phyloP scores from a whole-genome alignment of 225 moss, liverwort and hornwort species.

The Lunularia cruciata region DNA sequence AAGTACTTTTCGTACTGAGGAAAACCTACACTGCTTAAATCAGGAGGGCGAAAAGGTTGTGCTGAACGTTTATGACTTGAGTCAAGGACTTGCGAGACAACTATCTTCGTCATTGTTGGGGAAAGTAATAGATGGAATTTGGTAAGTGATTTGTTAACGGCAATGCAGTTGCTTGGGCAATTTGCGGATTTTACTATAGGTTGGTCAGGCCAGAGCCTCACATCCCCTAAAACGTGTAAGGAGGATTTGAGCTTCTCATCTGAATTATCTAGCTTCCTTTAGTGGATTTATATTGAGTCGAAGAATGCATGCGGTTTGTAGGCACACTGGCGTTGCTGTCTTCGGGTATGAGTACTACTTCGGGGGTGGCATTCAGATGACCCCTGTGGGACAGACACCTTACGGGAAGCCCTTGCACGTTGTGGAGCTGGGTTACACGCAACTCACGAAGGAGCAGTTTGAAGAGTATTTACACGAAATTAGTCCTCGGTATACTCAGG shows the following conservation, averaged over 20 bases:
- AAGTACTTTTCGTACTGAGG: too few relatives aligned
- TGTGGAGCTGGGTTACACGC: conserved; percentile 72
- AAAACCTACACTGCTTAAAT: conserved; percentile 5
- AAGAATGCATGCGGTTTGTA: conserved; percentile 12
- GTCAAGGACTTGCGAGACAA: conserved; percentile 87
- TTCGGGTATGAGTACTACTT: conserved; percentile 89
- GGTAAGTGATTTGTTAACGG: conserved; percentile 30
- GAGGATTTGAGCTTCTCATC: too few relatives aligned
- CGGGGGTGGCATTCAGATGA: conserved; percentile 88
- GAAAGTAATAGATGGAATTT: conserved; percentile 88
- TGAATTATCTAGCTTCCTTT: too few relatives aligned
- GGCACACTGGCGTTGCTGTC: conserved; percentile 91
- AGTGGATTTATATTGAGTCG: too few relatives aligned
- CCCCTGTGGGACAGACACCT: conserved; percentile 69
- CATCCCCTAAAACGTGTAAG: too few relatives aligned
- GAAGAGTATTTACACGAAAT: conserved; percentile 89
- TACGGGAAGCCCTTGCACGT: conserved; percentile 79
- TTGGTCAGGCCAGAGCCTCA: not conserved
- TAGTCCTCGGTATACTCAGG: conserved; percentile 74
- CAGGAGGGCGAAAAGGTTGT: conserved; percentile 85
- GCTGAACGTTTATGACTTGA: conserved; percentile 82
- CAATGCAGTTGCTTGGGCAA: too few relatives aligned
- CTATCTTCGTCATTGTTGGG: conserved; percentile 86
- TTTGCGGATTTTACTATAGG: too few relatives aligned
- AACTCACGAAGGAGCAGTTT: conserved; percentile 79